Evolutionary conservation across 73 alveolate genomes (phyloP), one percentile per base, ranked within the genome.

Genomic region (Effrenium voratum): DNA sequence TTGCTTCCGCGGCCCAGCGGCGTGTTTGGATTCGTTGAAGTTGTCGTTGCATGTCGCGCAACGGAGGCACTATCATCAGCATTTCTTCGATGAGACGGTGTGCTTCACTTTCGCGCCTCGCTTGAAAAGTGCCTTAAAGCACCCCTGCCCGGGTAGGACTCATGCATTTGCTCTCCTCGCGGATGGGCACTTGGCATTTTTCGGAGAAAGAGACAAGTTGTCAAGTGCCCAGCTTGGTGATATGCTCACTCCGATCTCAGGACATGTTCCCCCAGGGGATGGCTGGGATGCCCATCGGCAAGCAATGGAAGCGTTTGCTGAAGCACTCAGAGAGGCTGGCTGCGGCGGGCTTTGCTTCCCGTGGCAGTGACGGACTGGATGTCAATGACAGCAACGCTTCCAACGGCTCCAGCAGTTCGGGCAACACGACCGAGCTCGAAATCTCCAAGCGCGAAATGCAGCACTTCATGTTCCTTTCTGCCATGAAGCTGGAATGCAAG

Each of bases 31-130:
- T 12, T n/a, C n/a, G n/a, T n/a, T n/a, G n/a, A n/a, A n/a, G n/a
- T n/a, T n/a, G n/a, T n/a, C n/a, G n/a, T n/a, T 36, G 12, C 77
- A 66, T 4, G 32, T 40, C 10, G 40, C 26, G 77, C 32, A 40
- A 46, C 28, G 88, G 55, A 72, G 98, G 82, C 81, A 92, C 34
- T 81, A 92, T 46, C 98, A 92, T 26, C 91, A 92, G 91, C 98
- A 50, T 66, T 92, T 92, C 91, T 92, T 92, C 75, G 75, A 79
- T 76, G 98, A 92, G 98, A 73, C 91, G 66, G 82, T 92, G 16
- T 92, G 98, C 98, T 92, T n/a, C 63, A 76, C 90, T 3, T 76
- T 92, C 36, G 98, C 16, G 28, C 88, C 60, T 77, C 44, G 36
- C n/a, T n/a, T n/a, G n/a, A n/a, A n/a, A n/a, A n/a, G n/a, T n/a